These are phyloP conservation scores for Choiromyces venosus DNA, from an alignment of 495 filamentous ascomycete genomes.

Conservation along the genomic window DNA sequence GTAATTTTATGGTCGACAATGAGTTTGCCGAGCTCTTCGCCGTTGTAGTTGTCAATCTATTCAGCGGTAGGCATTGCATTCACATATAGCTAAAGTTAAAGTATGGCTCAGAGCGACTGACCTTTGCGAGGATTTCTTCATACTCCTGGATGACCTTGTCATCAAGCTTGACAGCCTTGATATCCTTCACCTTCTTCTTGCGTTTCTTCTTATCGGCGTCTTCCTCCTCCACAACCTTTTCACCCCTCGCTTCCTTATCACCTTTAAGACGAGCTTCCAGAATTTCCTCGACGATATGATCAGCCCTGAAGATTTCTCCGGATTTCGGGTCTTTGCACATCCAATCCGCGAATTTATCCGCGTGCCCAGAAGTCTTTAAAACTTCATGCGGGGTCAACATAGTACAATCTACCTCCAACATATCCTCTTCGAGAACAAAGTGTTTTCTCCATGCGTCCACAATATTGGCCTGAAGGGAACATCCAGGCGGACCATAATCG, in stretches of 20 bases:
- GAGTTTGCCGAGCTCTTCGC: slow-evolving; percentile 61
- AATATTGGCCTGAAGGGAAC: slow-evolving; percentile 74
- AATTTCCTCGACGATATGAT: slow-evolving; percentile 92
- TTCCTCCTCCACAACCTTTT: slow-evolving; percentile 63
- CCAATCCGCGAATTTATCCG: slow-evolving; percentile 97
- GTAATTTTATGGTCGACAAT: slow-evolving; percentile 67
- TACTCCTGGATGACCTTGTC: slow-evolving; percentile 66
- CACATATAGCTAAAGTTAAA: not conserved
- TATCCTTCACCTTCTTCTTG: slow-evolving; percentile 55
- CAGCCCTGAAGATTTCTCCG: slow-evolving; percentile 91
- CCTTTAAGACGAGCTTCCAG: slow-evolving; percentile 77
- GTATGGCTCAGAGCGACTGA: slow-evolving; percentile 23
- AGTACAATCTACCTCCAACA: slow-evolving; percentile 83
- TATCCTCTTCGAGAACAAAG: slow-evolving; percentile 82
- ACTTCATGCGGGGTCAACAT: slow-evolving; percentile 83
- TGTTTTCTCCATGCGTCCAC: slow-evolving; percentile 90
- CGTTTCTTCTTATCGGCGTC: slow-evolving; percentile 53
- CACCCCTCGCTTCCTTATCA: slow-evolving; percentile 69
- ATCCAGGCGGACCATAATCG: slow-evolving; percentile 80
- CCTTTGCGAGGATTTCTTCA: slow-evolving; percentile 62
- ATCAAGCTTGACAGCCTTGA: slow-evolving; percentile 58
- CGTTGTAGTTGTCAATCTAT: slow-evolving; percentile 69
- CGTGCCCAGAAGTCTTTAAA: slow-evolving; percentile 92
- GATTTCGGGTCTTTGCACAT: slow-evolving; percentile 99
- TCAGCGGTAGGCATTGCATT: not conserved